Percentiles rank a stretch among this genome's conserved stretches.
Conservation (phyloP, 1,139 yeast genomes). For the Petasospora fabianii region DNA sequence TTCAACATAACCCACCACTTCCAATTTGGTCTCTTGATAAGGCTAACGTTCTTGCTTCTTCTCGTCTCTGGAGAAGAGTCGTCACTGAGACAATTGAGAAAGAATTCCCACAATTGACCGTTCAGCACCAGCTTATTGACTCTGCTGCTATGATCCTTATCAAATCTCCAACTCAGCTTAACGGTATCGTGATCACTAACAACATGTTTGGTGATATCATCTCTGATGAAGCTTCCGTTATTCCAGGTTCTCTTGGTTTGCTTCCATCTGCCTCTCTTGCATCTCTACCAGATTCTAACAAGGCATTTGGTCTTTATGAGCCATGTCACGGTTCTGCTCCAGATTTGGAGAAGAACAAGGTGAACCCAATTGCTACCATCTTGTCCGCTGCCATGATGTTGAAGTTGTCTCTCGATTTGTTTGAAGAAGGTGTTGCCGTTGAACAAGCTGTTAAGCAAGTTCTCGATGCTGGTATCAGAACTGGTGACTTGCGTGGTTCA, state of each 20-base stretch:
- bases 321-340: conserved; percentile 99
- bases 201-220: conserved; percentile 98
- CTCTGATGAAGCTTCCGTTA: conserved; percentile 95
- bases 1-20: conserved; percentile 87
- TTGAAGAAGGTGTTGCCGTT: conserved; percentile 81
- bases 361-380: conserved; percentile 92
- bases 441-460: conserved; percentile 86
- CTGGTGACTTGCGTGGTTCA: conserved; percentile 85
- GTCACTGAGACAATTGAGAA: conserved; percentile 78
- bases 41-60: conserved; percentile 94
- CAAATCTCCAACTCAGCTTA: conserved; percentile 82
- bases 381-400: conserved; percentile 97
- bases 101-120: conserved; percentile 83
- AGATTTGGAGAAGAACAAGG: conserved; percentile 81
- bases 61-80: conserved; percentile 93
- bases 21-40: conserved; percentile 96
- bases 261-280: conserved; percentile 96
- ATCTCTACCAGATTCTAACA: conserved; percentile 88
- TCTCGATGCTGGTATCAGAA: conserved; percentile 78
- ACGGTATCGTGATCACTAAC: conserved; percentile 87
- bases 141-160: conserved; percentile 98
- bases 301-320: conserved; percentile 93
- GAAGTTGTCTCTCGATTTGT: conserved; percentile 77
- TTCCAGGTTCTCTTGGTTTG: conserved; percentile 94
- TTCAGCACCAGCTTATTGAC: conserved; percentile 93